Base-by-base conservation (phyloP, 352 stramenopile genomes). In the Blastocystis sp. region DNA sequence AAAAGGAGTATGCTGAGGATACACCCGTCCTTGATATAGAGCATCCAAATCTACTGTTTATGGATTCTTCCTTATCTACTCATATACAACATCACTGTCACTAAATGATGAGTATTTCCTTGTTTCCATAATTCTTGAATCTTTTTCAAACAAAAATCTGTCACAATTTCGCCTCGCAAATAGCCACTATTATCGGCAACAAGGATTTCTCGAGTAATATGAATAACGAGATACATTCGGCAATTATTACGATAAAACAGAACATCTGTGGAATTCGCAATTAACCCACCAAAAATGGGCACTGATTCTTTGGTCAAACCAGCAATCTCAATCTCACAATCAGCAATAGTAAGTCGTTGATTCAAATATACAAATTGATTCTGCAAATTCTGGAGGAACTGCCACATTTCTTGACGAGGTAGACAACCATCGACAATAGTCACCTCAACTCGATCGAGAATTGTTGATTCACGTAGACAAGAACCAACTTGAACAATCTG, bases 371-470 rank as follows among this genome's bases (percentile, higher is more conserved):
- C 67, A 19, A 80, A 80, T 6, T 80, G 67, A 32, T 61, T 80
- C 43, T 80, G 67, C 11, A 80, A 42, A 61, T 39, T 80, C 51
- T 63, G 32, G 5, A 80, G 43, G 0, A 61, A 32, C 6, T 52
- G 46, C 67, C 67, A 80, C 43, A 80, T 80, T 52, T 80, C 67
- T 42, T 80, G 67, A 39, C 67, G 67, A 21, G 67, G 67, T 3
- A 80, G 67, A 35, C 67, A 80, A 12, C 67, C 67, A 21, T 80
- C 67, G 67, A 80, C 51, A n/a, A 80, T 80, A n/a, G 67, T 80
- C 43, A 80, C 51, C 43, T 80, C 67, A n/a, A 80, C 43, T 14
- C 16, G n/a, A 24, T 32, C 59, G 2, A 80, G 32, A 16, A 42
- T 52, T 3, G 67, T 80, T 6, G 67, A 80, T 14, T 58, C 39